Conservation (phyloP, 2,329 filamentous ascomycete genomes). For the Corinectria fuckeliana region DNA sequence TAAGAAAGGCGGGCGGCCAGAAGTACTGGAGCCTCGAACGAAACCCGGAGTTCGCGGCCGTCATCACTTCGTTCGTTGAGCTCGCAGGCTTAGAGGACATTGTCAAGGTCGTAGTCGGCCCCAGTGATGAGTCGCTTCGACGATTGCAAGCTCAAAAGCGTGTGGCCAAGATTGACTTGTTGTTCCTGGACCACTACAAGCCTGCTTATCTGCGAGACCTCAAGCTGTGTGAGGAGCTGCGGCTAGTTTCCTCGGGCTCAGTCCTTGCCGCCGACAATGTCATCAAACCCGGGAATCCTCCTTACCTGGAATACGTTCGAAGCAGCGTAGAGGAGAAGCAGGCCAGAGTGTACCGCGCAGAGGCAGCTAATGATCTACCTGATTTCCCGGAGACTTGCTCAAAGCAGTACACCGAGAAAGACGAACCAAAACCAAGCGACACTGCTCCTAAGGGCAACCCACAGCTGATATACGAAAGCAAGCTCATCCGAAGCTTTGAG, state of each 20-base stretch:
- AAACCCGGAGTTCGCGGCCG: slow-evolving; percentile 75
- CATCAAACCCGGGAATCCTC: slow-evolving; percentile 73
- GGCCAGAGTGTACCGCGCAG: slow-evolving; percentile 41
- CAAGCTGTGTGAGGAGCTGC: slow-evolving; percentile 77
- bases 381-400: slow-evolving; percentile 51
- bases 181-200: slow-evolving; percentile 85
- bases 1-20: slow-evolving; percentile 68
- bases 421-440: slow-evolving; percentile 49
- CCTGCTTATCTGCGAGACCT: slow-evolving; percentile 76
- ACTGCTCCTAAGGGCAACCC: slow-evolving; percentile 61
- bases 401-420: slow-evolving; percentile 63
- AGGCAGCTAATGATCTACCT: slow-evolving; percentile 38
- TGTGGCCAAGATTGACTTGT: slow-evolving; percentile 69
- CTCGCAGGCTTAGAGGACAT: slow-evolving; percentile 74
- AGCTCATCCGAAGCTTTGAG: slow-evolving; percentile 69
- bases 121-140: slow-evolving; percentile 68
- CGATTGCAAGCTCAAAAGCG: slow-evolving; percentile 60
- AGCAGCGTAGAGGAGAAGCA: slow-evolving; percentile 67
- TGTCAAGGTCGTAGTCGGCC: slow-evolving; percentile 73
- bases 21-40: slow-evolving; percentile 75
- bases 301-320: slow-evolving; percentile 73
- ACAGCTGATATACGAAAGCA: slow-evolving; percentile 69
- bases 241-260: slow-evolving; percentile 66
- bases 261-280: slow-evolving; percentile 75
- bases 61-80: slow-evolving; percentile 71